Base-by-base conservation (phyloP, 2,329 filamentous ascomycete species). In the Anthostomella pinea region DNA sequence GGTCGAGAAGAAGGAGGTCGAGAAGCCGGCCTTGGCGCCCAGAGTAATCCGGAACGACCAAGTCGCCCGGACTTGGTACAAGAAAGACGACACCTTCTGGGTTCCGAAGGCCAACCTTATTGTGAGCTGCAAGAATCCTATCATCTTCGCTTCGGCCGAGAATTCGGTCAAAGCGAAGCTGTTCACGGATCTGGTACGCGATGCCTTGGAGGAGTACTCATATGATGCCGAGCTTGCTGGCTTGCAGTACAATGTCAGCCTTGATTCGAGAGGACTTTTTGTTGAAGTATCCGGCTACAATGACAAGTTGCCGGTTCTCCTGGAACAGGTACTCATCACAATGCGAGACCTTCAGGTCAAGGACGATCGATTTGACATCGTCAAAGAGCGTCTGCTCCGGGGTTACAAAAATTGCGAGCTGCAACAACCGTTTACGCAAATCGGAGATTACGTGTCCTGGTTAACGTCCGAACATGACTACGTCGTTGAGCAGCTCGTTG, bases 51-150 rank as follows among this genome's bases (percentile, higher is more conserved):
- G 90, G 49, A 89, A 95, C 52, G 91, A 96, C 49, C 73, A 82
- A 5, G 69, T 81, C 21, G 81, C 87, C 1, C 81, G 90, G 19
- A 84, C 87, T 3, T 98, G 93, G 93, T 96, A 83, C 72, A 98
- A 98, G 71, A 97, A 97, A 66, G 93, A 98, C 54, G 93, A 98
- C 53, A 89, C 83, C 0, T 98, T 97, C 64, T 97, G 91, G 90
- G 93, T 97, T 8, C 93, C 93, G 7, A 95, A 95, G 62, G 93
- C 87, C 3, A 93, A 89, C 41, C 70, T 97, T 13, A 78, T 89
- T 48, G 79, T 95, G 46, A 87, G 83, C 50, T 73, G 94, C 48
- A 79, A 83, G 52, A 95, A 83, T 41, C 85, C 89, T 0, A 65
- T 95, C 29, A 81, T 86, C n/a, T 82, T 81, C 58, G 77, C 86